phyloP scores from a whole-genome alignment of 2,329 filamentous ascomycete genomes.

The Biscogniauxia mediterranea region DNA sequence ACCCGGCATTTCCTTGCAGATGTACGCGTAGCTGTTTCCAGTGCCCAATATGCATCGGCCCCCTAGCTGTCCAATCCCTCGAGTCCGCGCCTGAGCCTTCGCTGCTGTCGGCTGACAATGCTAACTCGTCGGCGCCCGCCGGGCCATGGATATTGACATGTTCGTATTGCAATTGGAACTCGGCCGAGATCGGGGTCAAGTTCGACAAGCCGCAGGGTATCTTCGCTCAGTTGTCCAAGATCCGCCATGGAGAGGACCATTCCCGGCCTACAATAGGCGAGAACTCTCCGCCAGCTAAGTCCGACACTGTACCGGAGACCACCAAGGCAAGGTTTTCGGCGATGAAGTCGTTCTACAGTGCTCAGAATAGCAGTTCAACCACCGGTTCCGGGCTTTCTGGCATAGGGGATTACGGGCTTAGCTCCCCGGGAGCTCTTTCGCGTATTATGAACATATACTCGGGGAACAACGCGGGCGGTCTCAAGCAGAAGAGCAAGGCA shows the following conservation, averaged over 20 bases:
- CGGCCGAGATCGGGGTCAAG: constrained; percentile 82
- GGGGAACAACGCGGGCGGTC: constrained; percentile 57
- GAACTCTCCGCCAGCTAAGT: constrained; percentile 35
- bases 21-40: constrained; percentile 95
- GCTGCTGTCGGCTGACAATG: constrained; percentile 44
- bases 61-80: constrained; percentile 71
- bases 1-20: constrained; percentile 41
- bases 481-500: constrained; percentile 65
- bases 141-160: constrained; percentile 78
- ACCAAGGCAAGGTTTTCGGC: constrained; percentile 56
- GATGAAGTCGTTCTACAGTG: constrained; percentile 77
- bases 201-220: constrained; percentile 90
- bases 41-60: constrained; percentile 84
- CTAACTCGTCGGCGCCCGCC: constrained; percentile 31
- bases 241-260: constrained; percentile 60
- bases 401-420: constrained; percentile 55
- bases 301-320: constrained; percentile 61
- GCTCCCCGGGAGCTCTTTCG: constrained; percentile 77
- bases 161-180: constrained; percentile 90
- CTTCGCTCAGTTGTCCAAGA: constrained; percentile 71
- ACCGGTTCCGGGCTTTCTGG: constrained; percentile 49
- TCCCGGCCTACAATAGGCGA: constrained; percentile 23
- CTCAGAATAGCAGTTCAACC: constrained; percentile 64
- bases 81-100: constrained; percentile 52
- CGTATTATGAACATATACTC: constrained; percentile 93